Conservation (phyloP, 1,139 yeast species). For the Zygosaccharomyces sapae region DNA sequence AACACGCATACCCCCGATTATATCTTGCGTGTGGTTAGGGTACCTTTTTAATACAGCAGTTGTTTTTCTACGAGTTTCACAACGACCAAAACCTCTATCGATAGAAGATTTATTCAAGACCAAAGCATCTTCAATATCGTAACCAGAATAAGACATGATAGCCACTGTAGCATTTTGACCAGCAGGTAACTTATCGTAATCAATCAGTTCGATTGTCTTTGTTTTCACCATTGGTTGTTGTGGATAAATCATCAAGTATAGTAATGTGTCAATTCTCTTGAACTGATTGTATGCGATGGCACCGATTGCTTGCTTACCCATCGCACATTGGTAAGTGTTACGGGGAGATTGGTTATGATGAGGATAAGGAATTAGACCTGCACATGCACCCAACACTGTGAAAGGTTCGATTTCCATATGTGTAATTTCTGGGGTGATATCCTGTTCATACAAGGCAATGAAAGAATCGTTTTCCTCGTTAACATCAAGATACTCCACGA, state of each 20-base stretch:
- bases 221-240: slow-evolving; percentile 99
- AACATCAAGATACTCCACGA: slow-evolving; percentile 94
- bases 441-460: slow-evolving; percentile 83
- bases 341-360: slow-evolving; percentile 98
- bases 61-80: slow-evolving; percentile 91
- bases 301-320: slow-evolving; percentile 99
- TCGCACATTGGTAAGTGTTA: slow-evolving; percentile 98
- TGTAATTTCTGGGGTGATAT: slow-evolving; percentile 56
- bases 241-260: slow-evolving; percentile 95
- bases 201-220: slow-evolving; percentile 90
- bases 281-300: slow-evolving; percentile 97
- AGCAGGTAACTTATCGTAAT: slow-evolving; percentile 95
- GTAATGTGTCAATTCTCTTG: slow-evolving; percentile 87
- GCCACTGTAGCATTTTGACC: slow-evolving; percentile 99
- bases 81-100: slow-evolving; percentile 96
- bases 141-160: slow-evolving; percentile 98
- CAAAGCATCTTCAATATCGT: slow-evolving; percentile 98
- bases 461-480: slow-evolving; percentile 95
- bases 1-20: slow-evolving; percentile 84
- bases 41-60: slow-evolving; percentile 85
- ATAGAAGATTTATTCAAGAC: slow-evolving; percentile 91
- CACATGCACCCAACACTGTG: slow-evolving; percentile 95
- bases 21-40: slow-evolving; percentile 90
- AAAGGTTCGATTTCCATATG: slow-evolving; percentile 96
- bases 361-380: slow-evolving; percentile 98